A percentile compares a stretch with the other conserved stretches of the same genome.
Conservation (phyloP, 176 grass and related monocot species). For the Aechmea fasciata region DNA sequence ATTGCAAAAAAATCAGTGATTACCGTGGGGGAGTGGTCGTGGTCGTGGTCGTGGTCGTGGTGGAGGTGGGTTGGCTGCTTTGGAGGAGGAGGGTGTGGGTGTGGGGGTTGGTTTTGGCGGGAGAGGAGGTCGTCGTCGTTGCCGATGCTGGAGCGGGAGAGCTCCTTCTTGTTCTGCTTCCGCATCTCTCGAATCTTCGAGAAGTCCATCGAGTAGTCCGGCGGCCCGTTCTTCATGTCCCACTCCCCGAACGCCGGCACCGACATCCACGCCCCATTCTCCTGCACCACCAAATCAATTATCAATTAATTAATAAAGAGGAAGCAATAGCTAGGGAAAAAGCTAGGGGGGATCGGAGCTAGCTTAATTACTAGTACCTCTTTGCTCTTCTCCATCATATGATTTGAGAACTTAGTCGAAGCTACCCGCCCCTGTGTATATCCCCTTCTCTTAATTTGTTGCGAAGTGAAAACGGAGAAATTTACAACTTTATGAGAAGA, state of each 20-base stretch:
- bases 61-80: conserved; percentile 1
- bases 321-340: too few species aligned
- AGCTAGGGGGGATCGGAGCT: too few species aligned
- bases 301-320: too few species aligned
- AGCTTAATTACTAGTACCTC: conserved; percentile 35
- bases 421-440: too few species aligned
- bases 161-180: conserved; percentile 95
- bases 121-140: conserved; percentile 44
- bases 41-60: conserved; percentile 14
- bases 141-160: conserved; percentile 62
- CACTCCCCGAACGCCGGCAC: conserved; percentile 90
- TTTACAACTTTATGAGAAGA: too few species aligned
- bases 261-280: conserved; percentile 52
- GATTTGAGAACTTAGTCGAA: conserved; percentile 3
- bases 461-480: too few species aligned
- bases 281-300: conserved; percentile 29
- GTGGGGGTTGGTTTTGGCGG: conserved; percentile 21
- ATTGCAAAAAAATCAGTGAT: not conserved
- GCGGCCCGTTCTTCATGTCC: conserved; percentile 91
- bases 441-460: too few species aligned
- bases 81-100: conserved; percentile 14
- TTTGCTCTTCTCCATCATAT: conserved; percentile 58
- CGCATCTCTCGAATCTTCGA: conserved; percentile 96
- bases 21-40: conserved; percentile 53
- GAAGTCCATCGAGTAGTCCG: conserved; percentile 97